These are phyloP conservation scores for Rhododendron simsii DNA, from an alignment of 148 eudicot genomes.

Conservation along the genomic window DNA sequence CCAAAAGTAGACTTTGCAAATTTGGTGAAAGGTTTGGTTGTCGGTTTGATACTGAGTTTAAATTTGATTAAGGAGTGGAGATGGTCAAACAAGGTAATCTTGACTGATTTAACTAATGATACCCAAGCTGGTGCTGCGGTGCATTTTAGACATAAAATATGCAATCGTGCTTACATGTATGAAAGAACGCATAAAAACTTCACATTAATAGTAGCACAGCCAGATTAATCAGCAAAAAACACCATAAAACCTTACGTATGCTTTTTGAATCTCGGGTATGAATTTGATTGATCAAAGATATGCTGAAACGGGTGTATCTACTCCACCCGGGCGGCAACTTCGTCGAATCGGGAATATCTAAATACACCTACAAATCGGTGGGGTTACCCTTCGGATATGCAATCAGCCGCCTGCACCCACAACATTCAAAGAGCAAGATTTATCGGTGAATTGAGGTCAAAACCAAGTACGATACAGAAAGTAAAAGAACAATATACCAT, in stretches of 20 bases:
- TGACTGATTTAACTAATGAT: background rate
- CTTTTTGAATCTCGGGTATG: conserved; percentile 22
- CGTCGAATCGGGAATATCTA: conserved; percentile 35
- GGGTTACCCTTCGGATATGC: conserved; percentile 28
- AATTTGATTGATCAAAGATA: conserved; percentile 37
- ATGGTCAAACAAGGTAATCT: too few relatives aligned
- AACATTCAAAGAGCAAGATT: background rate
- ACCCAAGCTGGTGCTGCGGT: too few relatives aligned
- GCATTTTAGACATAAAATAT: background rate
- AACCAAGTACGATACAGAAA: background rate
- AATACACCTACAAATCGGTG: conserved; percentile 39
- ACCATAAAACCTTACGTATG: conserved; percentile 22
- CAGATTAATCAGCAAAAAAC: background rate
- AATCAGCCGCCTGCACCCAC: conserved; percentile 22
- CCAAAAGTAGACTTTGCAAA: too few relatives aligned
- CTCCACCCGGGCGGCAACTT: conserved; percentile 47
- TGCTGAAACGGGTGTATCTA: conserved; percentile 39
- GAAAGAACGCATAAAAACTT: background rate
- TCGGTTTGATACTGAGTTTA: too few relatives aligned
- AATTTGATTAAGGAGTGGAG: too few relatives aligned
- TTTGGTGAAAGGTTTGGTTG: too few relatives aligned
- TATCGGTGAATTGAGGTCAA: background rate
- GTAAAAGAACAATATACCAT: conserved; percentile 6
- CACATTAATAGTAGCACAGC: background rate
- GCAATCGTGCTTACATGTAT: background rate